These are phyloP conservation scores for Geopyxis carbonaria DNA, from an alignment of 495 filamentous ascomycete species.

Conservation along the genomic window DNA sequence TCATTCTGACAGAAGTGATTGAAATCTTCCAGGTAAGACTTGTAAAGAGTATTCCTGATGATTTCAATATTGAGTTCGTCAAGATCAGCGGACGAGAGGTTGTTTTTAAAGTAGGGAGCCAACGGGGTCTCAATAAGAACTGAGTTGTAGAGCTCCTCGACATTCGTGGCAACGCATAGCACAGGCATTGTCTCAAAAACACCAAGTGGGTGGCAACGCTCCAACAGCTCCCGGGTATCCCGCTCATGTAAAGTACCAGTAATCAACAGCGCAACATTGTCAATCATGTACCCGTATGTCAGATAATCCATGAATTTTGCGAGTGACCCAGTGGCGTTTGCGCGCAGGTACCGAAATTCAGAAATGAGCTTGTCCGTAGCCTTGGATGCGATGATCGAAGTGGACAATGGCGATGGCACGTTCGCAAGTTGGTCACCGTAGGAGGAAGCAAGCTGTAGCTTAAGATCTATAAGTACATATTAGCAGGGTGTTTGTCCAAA, in stretches of 20 bases:
- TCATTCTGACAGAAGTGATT: conserved; percentile 76
- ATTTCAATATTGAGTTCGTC: conserved; percentile 99
- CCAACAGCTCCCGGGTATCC: conserved; percentile 87
- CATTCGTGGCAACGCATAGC: conserved; percentile 91
- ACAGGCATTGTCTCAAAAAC: conserved; percentile 99
- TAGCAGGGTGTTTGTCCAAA: neutral
- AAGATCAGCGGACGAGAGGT: conserved; percentile 82
- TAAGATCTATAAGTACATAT: conserved; percentile 57
- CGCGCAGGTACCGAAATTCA: conserved; percentile 90
- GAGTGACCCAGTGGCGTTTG: conserved; percentile 75
- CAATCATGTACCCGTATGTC: conserved; percentile 99
- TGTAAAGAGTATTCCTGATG: conserved; percentile 94
- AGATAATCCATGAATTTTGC: conserved; percentile 93
- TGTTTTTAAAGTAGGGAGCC: conserved; percentile 91
- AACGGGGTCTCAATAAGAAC: conserved; percentile 93
- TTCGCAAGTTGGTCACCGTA: conserved; percentile 95
- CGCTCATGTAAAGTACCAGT: conserved; percentile 95
- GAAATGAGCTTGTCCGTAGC: conserved; percentile 95
- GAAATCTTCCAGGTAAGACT: conserved; percentile 98
- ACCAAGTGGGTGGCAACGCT: conserved; percentile 88
- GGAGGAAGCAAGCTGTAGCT: conserved; percentile 85
- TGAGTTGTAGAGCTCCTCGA: conserved; percentile 96
- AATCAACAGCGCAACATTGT: conserved; percentile 96
- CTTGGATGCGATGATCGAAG: conserved; percentile 80
- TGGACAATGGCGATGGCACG: conserved; percentile 91